phyloP scores from a whole-genome alignment of 176 grass and related monocot genomes.

The maize (Zea mays) region Zm-B73-REFERENCE-NAM-5.0 NC_050098.1:233703001-233703500 shows the following conservation, averaged over 20 bases:
- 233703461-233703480: no score
- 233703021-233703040: constrained; percentile 58
- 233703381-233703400: constrained; percentile 15
- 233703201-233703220: constrained; percentile 37
- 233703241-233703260: constrained; percentile 58
- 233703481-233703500: no score
- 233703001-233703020: constrained; percentile 13
- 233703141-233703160: constrained; percentile 52
- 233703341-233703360: not conserved
- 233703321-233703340: not conserved
- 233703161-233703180: constrained; percentile 9
- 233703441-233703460: no score
- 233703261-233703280: constrained; percentile 65
- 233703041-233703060: constrained; percentile 47
- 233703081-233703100: constrained; percentile 46
- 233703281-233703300: constrained; percentile 87
- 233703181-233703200: constrained; percentile 6
- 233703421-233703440: no score
- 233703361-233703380: not conserved
- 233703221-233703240: constrained; percentile 50
- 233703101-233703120: constrained; percentile 53
- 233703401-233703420: not conserved
- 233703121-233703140: constrained; percentile 70
- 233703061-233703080: constrained; percentile 34
- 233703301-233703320: constrained; percentile 75